Percentiles rank a stretch among this genome's conserved stretches.
phyloP scores from a whole-genome alignment of 2,329 filamentous ascomycete genomes.

The Canariomyces notabilis region DNA sequence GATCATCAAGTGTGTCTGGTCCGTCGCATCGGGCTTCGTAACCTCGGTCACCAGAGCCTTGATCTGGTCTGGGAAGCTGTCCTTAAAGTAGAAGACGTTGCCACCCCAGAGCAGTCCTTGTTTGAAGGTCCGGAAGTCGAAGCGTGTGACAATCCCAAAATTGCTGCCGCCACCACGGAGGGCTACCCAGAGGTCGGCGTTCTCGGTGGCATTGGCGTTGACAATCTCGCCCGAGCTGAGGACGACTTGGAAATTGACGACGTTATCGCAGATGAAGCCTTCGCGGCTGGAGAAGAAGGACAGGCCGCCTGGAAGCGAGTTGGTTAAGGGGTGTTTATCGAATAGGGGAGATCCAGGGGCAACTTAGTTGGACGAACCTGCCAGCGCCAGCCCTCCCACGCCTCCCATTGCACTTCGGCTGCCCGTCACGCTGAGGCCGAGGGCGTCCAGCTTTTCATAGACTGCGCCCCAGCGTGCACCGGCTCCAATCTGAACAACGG shows the following conservation, averaged over 20 bases:
- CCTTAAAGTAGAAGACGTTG: constrained; percentile 19
- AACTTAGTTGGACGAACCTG: background rate
- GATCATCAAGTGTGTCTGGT: constrained; percentile 25
- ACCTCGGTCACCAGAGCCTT: constrained; percentile 22
- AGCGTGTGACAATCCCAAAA: constrained; percentile 31
- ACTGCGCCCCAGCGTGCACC: constrained; percentile 36
- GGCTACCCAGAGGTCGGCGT: constrained; percentile 38
- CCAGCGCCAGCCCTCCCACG: constrained; percentile 33
- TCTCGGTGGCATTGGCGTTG: constrained; percentile 31
- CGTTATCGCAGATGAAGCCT: constrained; percentile 38
- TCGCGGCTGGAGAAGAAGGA: constrained; percentile 36
- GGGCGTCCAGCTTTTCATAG: constrained; percentile 30
- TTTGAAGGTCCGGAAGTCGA: constrained; percentile 14
- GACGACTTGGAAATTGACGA: constrained; percentile 37
- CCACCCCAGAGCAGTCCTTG: constrained; percentile 20
- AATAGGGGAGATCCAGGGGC: background rate
- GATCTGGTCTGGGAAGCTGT: constrained; percentile 22
- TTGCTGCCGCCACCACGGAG: constrained; percentile 42
- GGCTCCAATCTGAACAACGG: constrained; percentile 29
- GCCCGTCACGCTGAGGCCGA: constrained; percentile 32
- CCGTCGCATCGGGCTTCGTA: constrained; percentile 14
- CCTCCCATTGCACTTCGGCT: constrained; percentile 32
- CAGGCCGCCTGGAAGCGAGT: constrained; percentile 31
- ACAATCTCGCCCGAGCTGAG: constrained; percentile 36
- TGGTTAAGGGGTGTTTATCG: constrained; percentile 24